Conservation (phyloP, 345 rosid species). For the Populus euphratica region DNA sequence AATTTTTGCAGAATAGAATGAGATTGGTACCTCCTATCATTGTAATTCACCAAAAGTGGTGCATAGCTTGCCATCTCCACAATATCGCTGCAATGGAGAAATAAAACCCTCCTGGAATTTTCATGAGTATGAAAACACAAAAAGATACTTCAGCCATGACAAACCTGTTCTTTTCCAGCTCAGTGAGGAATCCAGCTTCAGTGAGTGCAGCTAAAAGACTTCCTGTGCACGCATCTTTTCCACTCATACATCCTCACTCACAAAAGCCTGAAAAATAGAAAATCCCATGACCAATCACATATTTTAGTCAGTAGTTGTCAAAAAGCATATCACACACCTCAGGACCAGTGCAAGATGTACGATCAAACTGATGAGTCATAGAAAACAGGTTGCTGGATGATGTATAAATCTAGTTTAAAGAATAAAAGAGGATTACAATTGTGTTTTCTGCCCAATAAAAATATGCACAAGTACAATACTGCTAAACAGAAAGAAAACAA, state of each 20-base stretch:
- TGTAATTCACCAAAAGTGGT: slow-evolving; percentile 79
- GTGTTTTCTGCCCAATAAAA: neutral
- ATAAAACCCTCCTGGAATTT: slow-evolving; percentile 5
- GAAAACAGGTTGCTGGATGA: slow-evolving; percentile 69
- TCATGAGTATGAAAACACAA: neutral
- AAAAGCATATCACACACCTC: slow-evolving; percentile 45
- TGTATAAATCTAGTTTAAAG: slow-evolving; percentile 53
- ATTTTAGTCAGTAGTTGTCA: neutral
- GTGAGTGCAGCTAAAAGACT: slow-evolving; percentile 86
- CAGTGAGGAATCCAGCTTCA: slow-evolving; percentile 87
- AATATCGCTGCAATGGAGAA: slow-evolving; percentile 54
- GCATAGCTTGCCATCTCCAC: slow-evolving; percentile 96
- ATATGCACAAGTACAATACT: neutral
- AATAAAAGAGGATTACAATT: slow-evolving; percentile 1
- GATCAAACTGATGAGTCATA: slow-evolving; percentile 59
- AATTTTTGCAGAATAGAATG: neutral
- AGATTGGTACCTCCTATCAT: slow-evolving; percentile 62
- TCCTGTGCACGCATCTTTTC: slow-evolving; percentile 83
- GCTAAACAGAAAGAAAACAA: neutral
- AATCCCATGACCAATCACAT: neutral
- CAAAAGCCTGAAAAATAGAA: slow-evolving; percentile 64
- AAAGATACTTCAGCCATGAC: neutral
- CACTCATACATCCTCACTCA: slow-evolving; percentile 88
- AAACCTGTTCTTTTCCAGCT: slow-evolving; percentile 91
- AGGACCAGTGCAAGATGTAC: slow-evolving; percentile 66